phyloP scores from a whole-genome alignment of 257 asterid species.

The Apocynum venetum region DNA sequence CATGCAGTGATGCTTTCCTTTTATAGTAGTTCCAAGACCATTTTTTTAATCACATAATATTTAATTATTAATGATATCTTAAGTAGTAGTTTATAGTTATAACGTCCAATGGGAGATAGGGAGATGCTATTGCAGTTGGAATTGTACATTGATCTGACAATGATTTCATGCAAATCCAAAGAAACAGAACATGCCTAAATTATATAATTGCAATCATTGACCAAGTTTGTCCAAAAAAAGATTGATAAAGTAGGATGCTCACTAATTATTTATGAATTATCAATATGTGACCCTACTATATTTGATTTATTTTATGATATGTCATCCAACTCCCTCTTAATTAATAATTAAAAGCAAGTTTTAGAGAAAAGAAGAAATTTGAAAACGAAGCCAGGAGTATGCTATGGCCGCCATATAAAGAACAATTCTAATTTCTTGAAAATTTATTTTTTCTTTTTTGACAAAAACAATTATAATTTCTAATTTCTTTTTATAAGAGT shows the following conservation, averaged over 20 bases:
- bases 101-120: not conserved
- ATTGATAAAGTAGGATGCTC: not conserved
- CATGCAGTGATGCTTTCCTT: not conserved
- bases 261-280: not conserved
- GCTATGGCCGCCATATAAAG: too few relatives aligned
- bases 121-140: not conserved
- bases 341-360: too few relatives aligned
- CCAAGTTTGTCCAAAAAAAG: not conserved
- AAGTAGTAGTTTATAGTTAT: not conserved
- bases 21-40: not conserved
- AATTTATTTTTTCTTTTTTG: too few relatives aligned
- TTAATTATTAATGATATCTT: slow-evolving; percentile 2
- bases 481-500: too few relatives aligned
- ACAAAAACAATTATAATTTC: too few relatives aligned
- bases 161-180: slow-evolving; percentile 9
- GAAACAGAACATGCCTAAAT: not conserved
- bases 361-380: too few relatives aligned
- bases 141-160: not conserved
- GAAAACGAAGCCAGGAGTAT: too few relatives aligned
- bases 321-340: too few relatives aligned
- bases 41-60: not conserved
- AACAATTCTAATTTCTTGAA: too few relatives aligned
- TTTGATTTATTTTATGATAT: not conserved
- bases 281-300: not conserved
- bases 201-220: slow-evolving; percentile 12